Evolutionary conservation across 352 stramenopile genomes (phyloP), one percentile per base, ranked within the genome.

Genomic region (Pythium phragmiticola): DNA sequence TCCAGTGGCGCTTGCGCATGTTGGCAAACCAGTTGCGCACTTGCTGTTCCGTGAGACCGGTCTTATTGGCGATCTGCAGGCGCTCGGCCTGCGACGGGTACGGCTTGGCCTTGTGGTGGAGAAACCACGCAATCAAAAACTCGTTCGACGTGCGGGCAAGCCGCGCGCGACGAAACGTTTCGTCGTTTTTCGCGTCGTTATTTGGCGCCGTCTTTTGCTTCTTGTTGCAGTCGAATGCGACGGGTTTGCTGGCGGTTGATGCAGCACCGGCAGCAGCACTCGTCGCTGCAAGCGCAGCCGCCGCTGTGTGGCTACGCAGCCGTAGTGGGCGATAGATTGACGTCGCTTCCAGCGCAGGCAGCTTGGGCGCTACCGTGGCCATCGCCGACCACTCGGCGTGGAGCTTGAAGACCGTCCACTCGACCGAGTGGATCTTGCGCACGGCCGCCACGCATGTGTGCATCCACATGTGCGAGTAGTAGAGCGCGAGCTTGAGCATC

Each of bases 11-110:
- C 63, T 95, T 95, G 49, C 86, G 86, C 84, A 95, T 95, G 63
- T 95, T 95, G 19, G 86, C 84, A 69, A 95, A 95, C 86, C 86
- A 95, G 59, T 95, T 93, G 63, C 84, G 84, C 60, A 95, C 84
- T 60, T 95, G 86, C 57, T 92, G 84, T 68, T 93, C 86, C 7
- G 76, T 79, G 30, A 95, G 63, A 0, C 81, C 82, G 4, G 84
- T 93, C 52, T 77, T 78, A 5, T 77, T 74, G 4, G 86, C 84
- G 45, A 95, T 93, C 46, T 87, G 69, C 19, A 68, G 14, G 28
- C 86, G 86, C 70, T 95, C 86, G 8, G 72, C 57, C 1, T 74
- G 60, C 1, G 84, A 88, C 46, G 86, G 86, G 60, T 95, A 95
- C 69, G 86, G 86, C 26, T 93, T 93, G 21, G 79, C 62, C 67